Percentiles rank a stretch among this genome's conserved stretches.
Evolutionary conservation across 306 rosid genomes (phyloP).

Genomic region (Citrullus colocynthis): DNA sequence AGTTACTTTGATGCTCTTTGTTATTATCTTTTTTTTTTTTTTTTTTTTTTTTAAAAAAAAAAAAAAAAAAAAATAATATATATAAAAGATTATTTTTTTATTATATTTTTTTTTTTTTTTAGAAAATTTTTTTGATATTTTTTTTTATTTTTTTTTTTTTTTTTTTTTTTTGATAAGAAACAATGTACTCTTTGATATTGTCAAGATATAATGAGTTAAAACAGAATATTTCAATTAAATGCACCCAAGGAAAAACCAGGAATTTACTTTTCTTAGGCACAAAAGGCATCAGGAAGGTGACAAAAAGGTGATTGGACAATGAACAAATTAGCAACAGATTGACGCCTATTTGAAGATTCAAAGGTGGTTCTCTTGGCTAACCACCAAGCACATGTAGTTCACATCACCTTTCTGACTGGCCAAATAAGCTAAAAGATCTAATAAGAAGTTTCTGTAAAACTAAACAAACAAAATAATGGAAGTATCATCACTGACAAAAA

Average conservation of each 20-base stretch:
- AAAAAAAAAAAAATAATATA: no score
- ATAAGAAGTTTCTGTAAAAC: neutral
- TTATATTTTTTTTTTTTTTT: no score
- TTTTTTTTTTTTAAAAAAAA: no score
- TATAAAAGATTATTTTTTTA: no score
- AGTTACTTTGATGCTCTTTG: neutral
- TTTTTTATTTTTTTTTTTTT: no score
- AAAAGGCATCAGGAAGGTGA: neutral
- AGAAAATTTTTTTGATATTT: no score
- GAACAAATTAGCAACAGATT: neutral
- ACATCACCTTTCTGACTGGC: neutral
- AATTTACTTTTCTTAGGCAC: neutral
- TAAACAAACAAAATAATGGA: neutral
- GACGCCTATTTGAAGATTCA: neutral
- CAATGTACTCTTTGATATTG: neutral
- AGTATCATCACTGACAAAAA: neutral
- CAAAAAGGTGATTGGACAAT: neutral
- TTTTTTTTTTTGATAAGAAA: no score
- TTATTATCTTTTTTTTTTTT: neutral
- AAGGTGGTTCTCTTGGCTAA: neutral
- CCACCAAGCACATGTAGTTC: neutral
- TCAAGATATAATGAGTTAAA: neutral
- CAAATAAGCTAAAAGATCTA: neutral
- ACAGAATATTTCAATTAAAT: neutral
- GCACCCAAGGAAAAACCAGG: neutral